phyloP scores from a whole-genome alignment of 1,139 yeast genomes.

The Cylindricascospora bacillispora region DNA sequence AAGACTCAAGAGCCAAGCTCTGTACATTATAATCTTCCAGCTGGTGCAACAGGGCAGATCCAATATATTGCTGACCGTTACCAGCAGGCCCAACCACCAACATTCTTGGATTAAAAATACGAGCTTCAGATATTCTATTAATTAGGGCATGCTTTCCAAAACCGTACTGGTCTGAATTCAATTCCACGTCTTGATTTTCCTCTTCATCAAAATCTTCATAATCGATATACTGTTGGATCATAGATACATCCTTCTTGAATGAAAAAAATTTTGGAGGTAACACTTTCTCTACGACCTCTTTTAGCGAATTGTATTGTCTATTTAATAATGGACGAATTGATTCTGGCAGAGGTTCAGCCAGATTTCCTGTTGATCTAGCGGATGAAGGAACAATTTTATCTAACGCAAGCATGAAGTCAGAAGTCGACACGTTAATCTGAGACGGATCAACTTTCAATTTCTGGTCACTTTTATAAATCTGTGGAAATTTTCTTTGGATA shows the following conservation, averaged over 20 bases:
- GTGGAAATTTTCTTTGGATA: conserved; percentile 88
- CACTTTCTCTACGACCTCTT: conserved; percentile 38
- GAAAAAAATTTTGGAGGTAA: conserved; percentile 34
- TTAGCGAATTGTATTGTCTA: conserved; percentile 36
- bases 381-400: conserved; percentile 88
- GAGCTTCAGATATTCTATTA: conserved; percentile 44
- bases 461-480: conserved; percentile 67
- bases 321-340: conserved; percentile 52
- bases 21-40: conserved; percentile 89
- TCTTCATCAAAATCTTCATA: conserved; percentile 19
- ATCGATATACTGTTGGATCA: conserved; percentile 23
- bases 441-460: conserved; percentile 65
- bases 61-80: conserved; percentile 77
- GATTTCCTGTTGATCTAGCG: conserved; percentile 67
- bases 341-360: conserved; percentile 70
- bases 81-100: conserved; percentile 67
- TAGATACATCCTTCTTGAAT: conserved; percentile 25
- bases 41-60: conserved; percentile 68
- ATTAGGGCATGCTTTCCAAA: conserved; percentile 54
- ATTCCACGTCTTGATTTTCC: conserved; percentile 22
- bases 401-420: conserved; percentile 77
- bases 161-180: conserved; percentile 41
- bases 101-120: conserved; percentile 75
- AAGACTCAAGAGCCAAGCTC: conserved; percentile 63
- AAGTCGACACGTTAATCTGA: conserved; percentile 62